Evolutionary conservation across 2,329 filamentous ascomycete genomes (phyloP).

Genomic region (Myriangium duriaei): DNA sequence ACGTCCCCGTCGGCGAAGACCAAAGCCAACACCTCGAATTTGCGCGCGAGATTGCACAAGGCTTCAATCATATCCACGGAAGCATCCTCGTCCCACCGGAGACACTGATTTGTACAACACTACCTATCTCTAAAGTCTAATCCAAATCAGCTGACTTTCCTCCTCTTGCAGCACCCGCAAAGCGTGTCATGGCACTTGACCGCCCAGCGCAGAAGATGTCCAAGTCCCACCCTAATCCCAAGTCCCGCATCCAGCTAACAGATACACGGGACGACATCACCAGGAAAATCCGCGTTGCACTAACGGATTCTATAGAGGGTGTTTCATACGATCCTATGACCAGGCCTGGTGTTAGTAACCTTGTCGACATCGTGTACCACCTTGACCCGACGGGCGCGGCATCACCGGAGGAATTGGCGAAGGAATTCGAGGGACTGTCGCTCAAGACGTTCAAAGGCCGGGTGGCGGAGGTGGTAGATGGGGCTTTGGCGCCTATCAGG

Average conservation of each 20-base stretch:
- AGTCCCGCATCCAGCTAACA: slow-evolving; percentile 72
- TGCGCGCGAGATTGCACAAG: slow-evolving; percentile 68
- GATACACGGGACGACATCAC: slow-evolving; percentile 53
- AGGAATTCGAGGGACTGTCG: slow-evolving; percentile 30
- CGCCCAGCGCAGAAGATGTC: slow-evolving; percentile 82
- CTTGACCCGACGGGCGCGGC: slow-evolving; percentile 38
- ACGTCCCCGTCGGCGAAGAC: slow-evolving; percentile 94
- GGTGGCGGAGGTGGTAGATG: slow-evolving; percentile 46
- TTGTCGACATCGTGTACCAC: slow-evolving; percentile 67
- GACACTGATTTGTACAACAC: slow-evolving; percentile 54
- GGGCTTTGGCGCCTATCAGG: slow-evolving; percentile 42
- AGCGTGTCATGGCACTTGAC: slow-evolving; percentile 79
- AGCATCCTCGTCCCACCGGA: slow-evolving; percentile 52
- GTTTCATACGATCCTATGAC: slow-evolving; percentile 59
- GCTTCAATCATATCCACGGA: slow-evolving; percentile 70
- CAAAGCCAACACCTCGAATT: slow-evolving; percentile 92
- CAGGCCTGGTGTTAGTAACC: slow-evolving; percentile 76
- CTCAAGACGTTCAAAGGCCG: slow-evolving; percentile 51
- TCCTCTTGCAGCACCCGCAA: slow-evolving; percentile 56
- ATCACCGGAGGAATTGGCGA: slow-evolving; percentile 34
- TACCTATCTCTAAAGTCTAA: slow-evolving; percentile 1
- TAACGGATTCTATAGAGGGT: slow-evolving; percentile 59
- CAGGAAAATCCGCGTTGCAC: slow-evolving; percentile 56
- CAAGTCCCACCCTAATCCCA: slow-evolving; percentile 62
- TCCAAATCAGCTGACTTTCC: not conserved